Evolutionary conservation across 441 rosid genomes (phyloP).

Genomic region (Melastoma candidum): DNA sequence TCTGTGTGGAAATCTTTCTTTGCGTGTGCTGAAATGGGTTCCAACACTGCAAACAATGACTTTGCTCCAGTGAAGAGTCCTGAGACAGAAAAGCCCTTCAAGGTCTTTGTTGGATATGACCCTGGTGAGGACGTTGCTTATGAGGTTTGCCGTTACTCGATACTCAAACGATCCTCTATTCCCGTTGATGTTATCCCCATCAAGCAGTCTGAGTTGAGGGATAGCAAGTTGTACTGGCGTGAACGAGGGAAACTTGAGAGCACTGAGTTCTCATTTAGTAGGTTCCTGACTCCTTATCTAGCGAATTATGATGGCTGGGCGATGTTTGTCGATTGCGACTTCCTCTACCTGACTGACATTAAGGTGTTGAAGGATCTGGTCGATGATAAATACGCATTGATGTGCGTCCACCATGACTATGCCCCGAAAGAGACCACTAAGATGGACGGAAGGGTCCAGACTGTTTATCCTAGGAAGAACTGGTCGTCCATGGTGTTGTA

Average conservation of each 20-base stretch:
- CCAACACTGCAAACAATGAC: no score
- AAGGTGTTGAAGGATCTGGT: slow-evolving; percentile 62
- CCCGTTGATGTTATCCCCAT: slow-evolving; percentile 75
- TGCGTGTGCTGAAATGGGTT: no score
- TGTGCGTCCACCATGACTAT: slow-evolving; percentile 96
- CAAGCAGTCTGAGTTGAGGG: slow-evolving; percentile 68
- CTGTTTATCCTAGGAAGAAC: slow-evolving; percentile 92
- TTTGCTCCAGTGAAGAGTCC: no score
- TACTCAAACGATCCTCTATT: slow-evolving; percentile 61
- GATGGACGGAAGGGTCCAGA: slow-evolving; percentile 96
- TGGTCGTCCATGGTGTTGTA: slow-evolving; percentile 99
- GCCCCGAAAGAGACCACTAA: slow-evolving; percentile 84
- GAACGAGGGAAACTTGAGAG: slow-evolving; percentile 74
- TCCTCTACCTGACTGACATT: slow-evolving; percentile 74
- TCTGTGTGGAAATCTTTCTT: no score
- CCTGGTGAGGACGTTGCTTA: slow-evolving; percentile 79
- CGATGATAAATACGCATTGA: slow-evolving; percentile 82
- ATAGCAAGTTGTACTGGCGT: slow-evolving; percentile 67
- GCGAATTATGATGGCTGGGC: slow-evolving; percentile 90
- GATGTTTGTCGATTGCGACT: slow-evolving; percentile 91
- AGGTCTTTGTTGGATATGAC: slow-evolving; percentile 86
- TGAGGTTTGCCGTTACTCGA: slow-evolving; percentile 68
- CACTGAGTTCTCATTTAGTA: slow-evolving; percentile 88
- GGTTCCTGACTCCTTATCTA: slow-evolving; percentile 79
- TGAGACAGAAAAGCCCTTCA: slow-evolving; percentile 32